Evolutionary conservation across 2,329 filamentous ascomycete species (phyloP).

Genomic region (Sporothrix schenckii): DNA sequence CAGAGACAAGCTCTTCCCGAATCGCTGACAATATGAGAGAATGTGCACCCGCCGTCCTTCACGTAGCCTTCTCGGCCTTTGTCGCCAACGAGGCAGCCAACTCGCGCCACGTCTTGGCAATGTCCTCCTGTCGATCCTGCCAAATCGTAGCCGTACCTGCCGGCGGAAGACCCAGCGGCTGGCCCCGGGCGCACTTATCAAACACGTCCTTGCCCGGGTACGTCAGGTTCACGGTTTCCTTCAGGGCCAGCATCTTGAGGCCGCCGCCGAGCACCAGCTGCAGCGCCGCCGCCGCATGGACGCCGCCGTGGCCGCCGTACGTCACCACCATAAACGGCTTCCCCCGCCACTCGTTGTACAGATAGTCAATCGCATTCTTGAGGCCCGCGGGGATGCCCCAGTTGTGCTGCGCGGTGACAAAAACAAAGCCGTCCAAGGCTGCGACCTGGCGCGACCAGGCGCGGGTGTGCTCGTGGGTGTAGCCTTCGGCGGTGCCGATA

Average conservation of each 20-base stretch:
- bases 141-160: conserved; percentile 26
- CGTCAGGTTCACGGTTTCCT: conserved; percentile 37
- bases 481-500: conserved; percentile 40
- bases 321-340: conserved; percentile 53
- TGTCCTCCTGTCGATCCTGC: conserved; percentile 34
- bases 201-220: conserved; percentile 36
- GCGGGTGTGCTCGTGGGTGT: conserved; percentile 43
- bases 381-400: conserved; percentile 52
- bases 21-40: no score
- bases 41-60: background rate
- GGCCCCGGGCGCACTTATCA: conserved; percentile 30
- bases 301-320: conserved; percentile 51
- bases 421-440: conserved; percentile 42
- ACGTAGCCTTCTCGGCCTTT: background rate
- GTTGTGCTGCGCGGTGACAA: conserved; percentile 50
- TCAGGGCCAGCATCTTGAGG: conserved; percentile 37
- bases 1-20: background rate
- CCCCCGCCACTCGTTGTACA: conserved; percentile 54
- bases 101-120: conserved; percentile 36
- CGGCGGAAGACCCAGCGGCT: conserved; percentile 33
- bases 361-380: conserved; percentile 58
- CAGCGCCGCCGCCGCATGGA: conserved; percentile 38
- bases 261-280: conserved; percentile 38
- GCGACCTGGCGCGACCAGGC: conserved; percentile 43
- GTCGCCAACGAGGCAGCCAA: conserved; percentile 31